A percentile compares a stretch with the other conserved stretches of the same genome.
Evolutionary conservation across 208 protist genomes (phyloP).

Genomic region (Spongospora subterranea): DNA sequence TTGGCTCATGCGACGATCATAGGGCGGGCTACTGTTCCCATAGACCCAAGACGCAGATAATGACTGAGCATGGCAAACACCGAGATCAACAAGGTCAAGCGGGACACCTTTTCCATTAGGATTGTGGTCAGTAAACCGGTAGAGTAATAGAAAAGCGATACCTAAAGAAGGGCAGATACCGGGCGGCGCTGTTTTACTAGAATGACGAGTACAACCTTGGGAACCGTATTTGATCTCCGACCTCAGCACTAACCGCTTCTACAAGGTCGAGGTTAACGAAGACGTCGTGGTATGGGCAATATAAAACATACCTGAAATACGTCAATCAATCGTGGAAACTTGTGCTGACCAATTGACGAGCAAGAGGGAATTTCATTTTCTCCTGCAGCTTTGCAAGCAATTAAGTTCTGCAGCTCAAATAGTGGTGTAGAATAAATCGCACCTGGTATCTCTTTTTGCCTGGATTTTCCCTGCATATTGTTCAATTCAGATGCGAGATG

Average conservation of each 20-base stretch:
- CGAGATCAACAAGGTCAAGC: background rate
- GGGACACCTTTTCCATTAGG: background rate
- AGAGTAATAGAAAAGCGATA: background rate
- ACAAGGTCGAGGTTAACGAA: background rate
- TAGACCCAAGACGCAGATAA: conserved; percentile 10
- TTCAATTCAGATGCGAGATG: background rate
- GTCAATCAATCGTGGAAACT: background rate
- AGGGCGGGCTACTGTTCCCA: conserved; percentile 16
- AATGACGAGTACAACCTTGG: background rate
- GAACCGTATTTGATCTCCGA: background rate
- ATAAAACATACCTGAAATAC: background rate
- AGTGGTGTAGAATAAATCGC: background rate
- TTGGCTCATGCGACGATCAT: background rate
- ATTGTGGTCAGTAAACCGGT: background rate
- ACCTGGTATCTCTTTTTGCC: background rate
- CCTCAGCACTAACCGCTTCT: background rate
- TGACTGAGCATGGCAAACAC: background rate
- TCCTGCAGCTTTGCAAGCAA: too few relatives aligned
- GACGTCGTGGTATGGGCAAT: background rate
- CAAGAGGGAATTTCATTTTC: too few relatives aligned
- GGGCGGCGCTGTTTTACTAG: background rate
- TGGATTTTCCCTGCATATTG: background rate
- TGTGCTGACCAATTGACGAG: background rate
- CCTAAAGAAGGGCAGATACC: background rate
- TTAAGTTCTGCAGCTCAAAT: background rate